Base-by-base conservation (phyloP, 208 protist species). In the Acanthamoeba triangularis region DNA sequence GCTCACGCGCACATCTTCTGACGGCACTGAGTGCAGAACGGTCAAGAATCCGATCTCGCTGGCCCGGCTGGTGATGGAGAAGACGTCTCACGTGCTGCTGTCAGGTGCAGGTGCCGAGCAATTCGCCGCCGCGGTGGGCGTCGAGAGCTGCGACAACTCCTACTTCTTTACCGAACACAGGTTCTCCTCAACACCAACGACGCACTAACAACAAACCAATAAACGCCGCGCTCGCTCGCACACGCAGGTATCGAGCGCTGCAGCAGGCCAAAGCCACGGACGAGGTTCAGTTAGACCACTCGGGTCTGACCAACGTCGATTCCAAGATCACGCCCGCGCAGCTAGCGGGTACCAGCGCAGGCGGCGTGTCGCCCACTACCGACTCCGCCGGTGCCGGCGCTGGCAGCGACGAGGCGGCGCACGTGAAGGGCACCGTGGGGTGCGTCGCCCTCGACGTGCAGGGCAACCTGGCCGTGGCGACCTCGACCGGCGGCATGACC, bases 401-500 rank as follows among this genome's bases (percentile, higher is more conserved):
- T 16, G 30, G 16, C 33, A n/a, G 18, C 37, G 85, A 44, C 49
- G 35, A 63, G 90, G 80, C 59, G 54, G 44, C 23, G 8, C 30
- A 92, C 30, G 30, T 54, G 35, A 69, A 92, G 85, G 96, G 95
- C 28, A 97, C 96, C 23, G 96, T 97, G 47, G 96, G 96, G 7
- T 94, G 94, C 25, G 96, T 97, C n/a, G 94, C 93, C 16, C 33
- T 95, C 5, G 96, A 97, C 59, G 30, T 16, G 4, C 10, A 93
- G 47, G 96, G 96, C 18, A 95, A 97, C 88, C 76, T 97, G n/a
- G 96, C 97, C 18, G 49, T 95, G 47, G 97, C 97, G 7, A 97
- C 96, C 8, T 96, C 94, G n/a, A 97, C 97, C 18, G 97, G 97
- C 63, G 97, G 97, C 41, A 97, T 96, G 96, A 97, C 97, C n/a